Conservation (phyloP, 805 yeast genomes). For the Debaryomyces prosopidis region DNA sequence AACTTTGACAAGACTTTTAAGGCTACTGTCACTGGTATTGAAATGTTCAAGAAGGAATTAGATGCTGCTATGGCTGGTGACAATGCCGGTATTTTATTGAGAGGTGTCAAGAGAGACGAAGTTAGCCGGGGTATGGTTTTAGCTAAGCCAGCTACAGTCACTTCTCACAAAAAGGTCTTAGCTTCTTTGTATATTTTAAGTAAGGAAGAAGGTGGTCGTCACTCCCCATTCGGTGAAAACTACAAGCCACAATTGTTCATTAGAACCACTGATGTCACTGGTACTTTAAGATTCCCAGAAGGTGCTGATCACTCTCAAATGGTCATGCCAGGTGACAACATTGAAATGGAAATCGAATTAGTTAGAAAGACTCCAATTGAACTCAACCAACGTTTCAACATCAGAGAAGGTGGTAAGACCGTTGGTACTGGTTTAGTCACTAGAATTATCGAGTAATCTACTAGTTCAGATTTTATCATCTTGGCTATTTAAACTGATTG, state of each 20-base stretch:
- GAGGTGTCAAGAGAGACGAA: slow-evolving; percentile 98
- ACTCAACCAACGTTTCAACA: slow-evolving; percentile 96
- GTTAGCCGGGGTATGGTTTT: slow-evolving; percentile 96
- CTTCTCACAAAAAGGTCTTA: slow-evolving; percentile 90
- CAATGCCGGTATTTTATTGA: slow-evolving; percentile 94
- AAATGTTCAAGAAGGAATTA: slow-evolving; percentile 98
- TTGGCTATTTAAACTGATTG: slow-evolving; percentile 2
- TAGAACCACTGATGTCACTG: slow-evolving; percentile 95
- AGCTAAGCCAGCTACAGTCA: slow-evolving; percentile 88
- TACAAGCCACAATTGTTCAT: slow-evolving; percentile 98
- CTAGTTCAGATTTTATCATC: neutral
- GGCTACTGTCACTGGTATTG: slow-evolving; percentile 97
- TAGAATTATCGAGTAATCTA: slow-evolving; percentile 68
- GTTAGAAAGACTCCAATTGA: slow-evolving; percentile 92
- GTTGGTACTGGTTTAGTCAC: slow-evolving; percentile 99
- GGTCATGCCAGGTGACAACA: slow-evolving; percentile 97
- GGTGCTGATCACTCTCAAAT: slow-evolving; percentile 83
- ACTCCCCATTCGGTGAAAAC: slow-evolving; percentile 93
- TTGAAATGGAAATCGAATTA: slow-evolving; percentile 91
- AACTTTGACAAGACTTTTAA: slow-evolving; percentile 81
- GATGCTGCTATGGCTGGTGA: slow-evolving; percentile 99
- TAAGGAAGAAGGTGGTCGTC: slow-evolving; percentile 99
- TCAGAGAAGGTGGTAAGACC: slow-evolving; percentile 99
- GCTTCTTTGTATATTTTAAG: slow-evolving; percentile 91
- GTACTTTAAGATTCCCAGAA: slow-evolving; percentile 82